These are phyloP conservation scores for Colletotrichum sublineola DNA, from an alignment of 2,329 filamentous ascomycete species.

Conservation along the genomic window DNA sequence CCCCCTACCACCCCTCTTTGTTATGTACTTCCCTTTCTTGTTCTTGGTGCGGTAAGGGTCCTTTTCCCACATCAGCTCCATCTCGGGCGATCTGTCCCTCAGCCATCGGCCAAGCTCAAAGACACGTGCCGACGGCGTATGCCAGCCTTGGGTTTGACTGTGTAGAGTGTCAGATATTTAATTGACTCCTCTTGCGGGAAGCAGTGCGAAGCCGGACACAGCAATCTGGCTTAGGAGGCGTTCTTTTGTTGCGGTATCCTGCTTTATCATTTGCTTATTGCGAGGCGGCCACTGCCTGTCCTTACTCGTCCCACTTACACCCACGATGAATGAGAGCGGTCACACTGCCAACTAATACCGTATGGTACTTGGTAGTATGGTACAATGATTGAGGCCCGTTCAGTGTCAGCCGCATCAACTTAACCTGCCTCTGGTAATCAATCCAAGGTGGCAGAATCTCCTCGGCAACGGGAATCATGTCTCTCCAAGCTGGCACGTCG, in stretches of 20 bases:
- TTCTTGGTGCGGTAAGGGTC: not conserved
- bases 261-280: not conserved
- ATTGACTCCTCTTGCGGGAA: not conserved
- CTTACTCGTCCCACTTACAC: not conserved
- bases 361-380: too few relatives aligned
- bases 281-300: not conserved
- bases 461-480: slow-evolving; percentile 11
- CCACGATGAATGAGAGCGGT: too few relatives aligned
- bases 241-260: not conserved
- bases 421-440: not conserved
- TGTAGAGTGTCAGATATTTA: not conserved
- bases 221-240: not conserved
- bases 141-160: not conserved
- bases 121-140: not conserved
- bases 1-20: not conserved
- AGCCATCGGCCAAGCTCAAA: not conserved
- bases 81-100: not conserved
- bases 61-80: slow-evolving; percentile 2
- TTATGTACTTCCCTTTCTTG: not conserved
- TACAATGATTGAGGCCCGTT: not conserved
- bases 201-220: not conserved
- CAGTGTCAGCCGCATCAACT: not conserved
- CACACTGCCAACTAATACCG: not conserved
- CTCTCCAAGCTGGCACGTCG: slow-evolving; percentile 8
- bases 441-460: slow-evolving; percentile 31